Base-by-base conservation (phyloP, 208 protist species). In the Crithidia acanthocephali region DNA sequence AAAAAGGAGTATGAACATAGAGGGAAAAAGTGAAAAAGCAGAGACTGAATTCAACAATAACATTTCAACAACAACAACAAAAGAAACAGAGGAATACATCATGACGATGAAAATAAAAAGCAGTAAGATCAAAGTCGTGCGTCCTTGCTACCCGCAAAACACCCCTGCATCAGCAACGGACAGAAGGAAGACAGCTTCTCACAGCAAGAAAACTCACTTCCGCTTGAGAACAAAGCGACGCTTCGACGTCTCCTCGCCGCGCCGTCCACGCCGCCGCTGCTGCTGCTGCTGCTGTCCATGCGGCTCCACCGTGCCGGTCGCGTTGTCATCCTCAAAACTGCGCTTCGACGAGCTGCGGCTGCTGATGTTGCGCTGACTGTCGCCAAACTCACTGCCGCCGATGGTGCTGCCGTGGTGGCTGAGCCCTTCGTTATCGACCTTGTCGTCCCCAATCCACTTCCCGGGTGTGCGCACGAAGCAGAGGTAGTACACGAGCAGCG, bases 401-500 rank as follows among this genome's bases (percentile, higher is more conserved):
- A 56, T 22, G 1, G n/a, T n/a, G 61, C 63, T 76, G 25, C 62
- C 28, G n/a, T 63, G 30, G 32, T 76, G 50, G 33, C 68, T 72
- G 23, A 80, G 56, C 0, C 68, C 75, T 9, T 80, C 67, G 13
- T 18, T 68, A 16, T 47, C 66, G 28, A 76, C 52, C 48, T 48
- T 48, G 42, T 75, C 75, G 0, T 74, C 61, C 9, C 51, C 28
- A 15, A 81, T 13, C 20, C 68, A 42, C 74, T 70, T 80, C 30
- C 74, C 74, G 0, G 74, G 74, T n/a, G 74, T 61, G 20, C 45
- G 66, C 0, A 80, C 74, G 30, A 66, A 76, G 57, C 47, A 64
- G 6, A 74, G 30, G 48, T 81, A 83, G 62, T 82, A 68, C 27
- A 80, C 51, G 8, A 85, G 66, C 42, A 85, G 32, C 2, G 44